These are phyloP conservation scores for Saccharomycopsis oosterbeekiorum DNA, from an alignment of 805 yeast genomes.

Conservation along the genomic window DNA sequence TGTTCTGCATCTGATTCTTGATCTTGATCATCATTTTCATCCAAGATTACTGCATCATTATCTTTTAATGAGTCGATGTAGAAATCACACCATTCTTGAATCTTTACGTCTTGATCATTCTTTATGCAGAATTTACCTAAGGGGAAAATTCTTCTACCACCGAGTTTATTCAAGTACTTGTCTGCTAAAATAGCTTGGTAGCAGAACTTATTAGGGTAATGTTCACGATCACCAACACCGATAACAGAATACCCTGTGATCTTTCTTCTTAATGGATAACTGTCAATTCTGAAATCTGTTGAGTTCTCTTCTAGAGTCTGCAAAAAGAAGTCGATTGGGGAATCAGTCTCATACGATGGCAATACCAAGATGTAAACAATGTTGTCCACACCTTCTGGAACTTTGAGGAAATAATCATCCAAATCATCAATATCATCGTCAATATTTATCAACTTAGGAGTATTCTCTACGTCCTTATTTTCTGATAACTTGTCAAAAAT, in stretches of 20 bases:
- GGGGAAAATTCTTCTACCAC: constrained; percentile 80
- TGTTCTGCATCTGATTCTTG: constrained; percentile 38
- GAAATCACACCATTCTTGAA: constrained; percentile 58
- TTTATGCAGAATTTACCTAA: constrained; percentile 79
- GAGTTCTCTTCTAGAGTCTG: constrained; percentile 73
- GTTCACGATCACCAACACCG: constrained; percentile 81
- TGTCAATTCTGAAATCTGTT: constrained; percentile 79
- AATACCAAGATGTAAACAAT: constrained; percentile 61
- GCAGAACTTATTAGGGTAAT: constrained; percentile 79
- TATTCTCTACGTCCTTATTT: constrained; percentile 23
- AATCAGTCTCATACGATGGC: constrained; percentile 89
- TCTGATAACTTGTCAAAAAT: constrained; percentile 32
- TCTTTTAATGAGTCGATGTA: constrained; percentile 56
- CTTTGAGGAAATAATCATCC: constrained; percentile 67
- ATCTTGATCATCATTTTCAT: constrained; percentile 47
- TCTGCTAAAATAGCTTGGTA: constrained; percentile 76
- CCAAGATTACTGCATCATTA: constrained; percentile 50
- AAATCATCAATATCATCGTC: constrained; percentile 78
- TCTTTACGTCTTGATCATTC: constrained; percentile 45
- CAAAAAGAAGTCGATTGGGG: constrained; percentile 81
- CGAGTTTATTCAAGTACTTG: constrained; percentile 65
- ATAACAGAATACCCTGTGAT: constrained; percentile 75
- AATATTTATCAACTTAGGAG: constrained; percentile 51
- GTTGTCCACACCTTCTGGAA: constrained; percentile 38
- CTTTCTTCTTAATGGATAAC: constrained; percentile 48